These are phyloP conservation scores for Vickermania ingenoplastis DNA, from an alignment of 208 protist species.

Conservation along the genomic window DNA sequence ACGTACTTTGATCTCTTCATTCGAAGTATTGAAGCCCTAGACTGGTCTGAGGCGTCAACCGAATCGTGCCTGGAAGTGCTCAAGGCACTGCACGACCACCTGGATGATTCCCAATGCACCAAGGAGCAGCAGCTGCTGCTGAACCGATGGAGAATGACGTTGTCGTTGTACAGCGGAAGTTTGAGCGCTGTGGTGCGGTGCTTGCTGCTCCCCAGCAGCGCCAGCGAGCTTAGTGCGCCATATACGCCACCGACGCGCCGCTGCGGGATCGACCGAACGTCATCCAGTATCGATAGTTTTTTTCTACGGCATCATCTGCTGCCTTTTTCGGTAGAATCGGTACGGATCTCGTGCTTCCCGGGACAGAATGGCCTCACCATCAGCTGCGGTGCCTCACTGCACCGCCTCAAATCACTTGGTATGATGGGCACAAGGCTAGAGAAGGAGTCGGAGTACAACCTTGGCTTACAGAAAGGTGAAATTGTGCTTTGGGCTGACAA, in stretches of 20 bases:
- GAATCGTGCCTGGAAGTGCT: constrained; percentile 53
- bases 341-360: constrained; percentile 12
- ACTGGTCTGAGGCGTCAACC: constrained; percentile 28
- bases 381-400: not conserved
- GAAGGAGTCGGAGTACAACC: constrained; percentile 8
- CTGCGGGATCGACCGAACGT: constrained; percentile 10
- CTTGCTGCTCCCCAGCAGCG: constrained; percentile 9
- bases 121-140: constrained; percentile 17
- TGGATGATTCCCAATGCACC: constrained; percentile 7
- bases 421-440: constrained; percentile 37
- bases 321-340: constrained; percentile 11
- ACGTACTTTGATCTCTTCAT: constrained; percentile 37
- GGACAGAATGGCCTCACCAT: not conserved
- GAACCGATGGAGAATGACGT: constrained; percentile 28
- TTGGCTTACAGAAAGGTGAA: constrained; percentile 10
- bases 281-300: constrained; percentile 20
- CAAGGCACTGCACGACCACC: constrained; percentile 26
- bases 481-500: constrained; percentile 13
- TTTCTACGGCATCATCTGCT: constrained; percentile 16
- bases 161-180: constrained; percentile 47
- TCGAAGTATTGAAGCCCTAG: constrained; percentile 21
- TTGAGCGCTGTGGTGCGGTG: constrained; percentile 38
- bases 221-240: not conserved
- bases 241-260: constrained; percentile 16
- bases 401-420: constrained; percentile 19